Evolutionary conservation across 306 rosid species (phyloP).

Genomic region (Malus fusca): DNA sequence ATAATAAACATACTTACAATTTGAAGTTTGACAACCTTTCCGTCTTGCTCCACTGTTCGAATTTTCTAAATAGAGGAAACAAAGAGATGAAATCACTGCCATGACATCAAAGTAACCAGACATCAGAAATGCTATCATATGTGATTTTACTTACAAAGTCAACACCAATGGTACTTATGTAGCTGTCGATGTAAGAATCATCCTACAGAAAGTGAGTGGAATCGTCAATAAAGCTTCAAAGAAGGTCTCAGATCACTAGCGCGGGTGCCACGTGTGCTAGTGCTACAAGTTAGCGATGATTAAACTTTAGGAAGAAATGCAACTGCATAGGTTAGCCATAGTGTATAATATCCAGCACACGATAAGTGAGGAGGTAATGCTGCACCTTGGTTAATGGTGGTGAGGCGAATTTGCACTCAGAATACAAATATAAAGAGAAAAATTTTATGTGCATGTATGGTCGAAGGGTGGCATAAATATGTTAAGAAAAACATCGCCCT

Average conservation of each 20-base stretch:
- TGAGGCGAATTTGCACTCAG: neutral
- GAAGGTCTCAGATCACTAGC: neutral
- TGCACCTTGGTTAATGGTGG: neutral
- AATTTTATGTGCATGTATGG: neutral
- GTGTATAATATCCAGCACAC: neutral
- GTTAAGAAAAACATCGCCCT: neutral
- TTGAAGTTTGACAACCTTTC: constrained; percentile 75
- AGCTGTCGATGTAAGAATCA: constrained; percentile 81
- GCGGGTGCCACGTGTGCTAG: too few species aligned
- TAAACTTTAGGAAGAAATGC: neutral
- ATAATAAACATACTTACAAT: constrained; percentile 41
- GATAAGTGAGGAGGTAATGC: neutral
- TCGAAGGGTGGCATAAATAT: neutral
- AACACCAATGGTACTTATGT: constrained; percentile 81
- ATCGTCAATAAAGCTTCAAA: neutral
- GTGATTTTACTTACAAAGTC: constrained; percentile 52
- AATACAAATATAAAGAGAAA: neutral
- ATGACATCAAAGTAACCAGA: neutral
- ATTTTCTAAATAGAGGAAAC: constrained; percentile 46
- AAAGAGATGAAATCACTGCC: constrained; percentile 6
- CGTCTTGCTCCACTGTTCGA: constrained; percentile 79
- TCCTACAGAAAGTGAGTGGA: constrained; percentile 35
- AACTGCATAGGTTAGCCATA: neutral
- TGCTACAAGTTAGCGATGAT: neutral
- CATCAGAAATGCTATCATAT: constrained; percentile 1